These are phyloP conservation scores for Eutrema salsugineum DNA, from an alignment of 441 rosid genomes.

Conservation along the genomic window DNA sequence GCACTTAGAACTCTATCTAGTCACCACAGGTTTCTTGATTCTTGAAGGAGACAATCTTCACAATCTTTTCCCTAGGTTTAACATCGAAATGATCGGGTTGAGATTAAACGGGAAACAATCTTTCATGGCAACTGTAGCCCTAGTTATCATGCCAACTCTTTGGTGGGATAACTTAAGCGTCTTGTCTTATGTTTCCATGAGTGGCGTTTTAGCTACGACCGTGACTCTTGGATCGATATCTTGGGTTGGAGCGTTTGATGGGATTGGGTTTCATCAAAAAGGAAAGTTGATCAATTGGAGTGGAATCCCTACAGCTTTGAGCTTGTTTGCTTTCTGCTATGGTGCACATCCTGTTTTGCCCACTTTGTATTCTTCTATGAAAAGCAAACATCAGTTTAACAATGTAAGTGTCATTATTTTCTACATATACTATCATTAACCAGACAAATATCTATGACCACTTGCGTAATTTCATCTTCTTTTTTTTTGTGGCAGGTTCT, in stretches of 20 bases:
- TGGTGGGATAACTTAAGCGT: constrained; percentile 36
- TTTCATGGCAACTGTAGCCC: constrained; percentile 23
- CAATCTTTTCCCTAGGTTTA: constrained; percentile 34
- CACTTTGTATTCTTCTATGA: constrained; percentile 36
- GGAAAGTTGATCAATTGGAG: constrained; percentile 27
- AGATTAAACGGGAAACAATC: constrained; percentile 26
- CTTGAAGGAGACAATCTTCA: constrained; percentile 41
- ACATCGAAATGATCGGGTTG: constrained; percentile 13
- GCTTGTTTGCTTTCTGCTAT: constrained; percentile 38
- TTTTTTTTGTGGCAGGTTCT: constrained; percentile 24
- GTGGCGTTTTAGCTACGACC: constrained; percentile 32
- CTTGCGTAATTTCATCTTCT: not conserved
- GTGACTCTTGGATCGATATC: constrained; percentile 28
- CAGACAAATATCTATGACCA: not conserved
- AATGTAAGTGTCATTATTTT: constrained; percentile 24
- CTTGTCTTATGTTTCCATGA: constrained; percentile 36
- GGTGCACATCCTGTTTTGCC: constrained; percentile 41
- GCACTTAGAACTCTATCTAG: constrained; percentile 33
- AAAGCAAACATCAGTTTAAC: constrained; percentile 30
- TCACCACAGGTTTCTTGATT: constrained; percentile 35
- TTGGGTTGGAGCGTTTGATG: constrained; percentile 36
- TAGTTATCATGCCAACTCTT: constrained; percentile 33
- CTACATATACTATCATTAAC: not conserved
- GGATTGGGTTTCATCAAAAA: constrained; percentile 32
- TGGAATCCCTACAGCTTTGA: constrained; percentile 35